Base-by-base conservation (phyloP, 345 rosid genomes). In the Diplotaxis tenuifolia region DNA sequence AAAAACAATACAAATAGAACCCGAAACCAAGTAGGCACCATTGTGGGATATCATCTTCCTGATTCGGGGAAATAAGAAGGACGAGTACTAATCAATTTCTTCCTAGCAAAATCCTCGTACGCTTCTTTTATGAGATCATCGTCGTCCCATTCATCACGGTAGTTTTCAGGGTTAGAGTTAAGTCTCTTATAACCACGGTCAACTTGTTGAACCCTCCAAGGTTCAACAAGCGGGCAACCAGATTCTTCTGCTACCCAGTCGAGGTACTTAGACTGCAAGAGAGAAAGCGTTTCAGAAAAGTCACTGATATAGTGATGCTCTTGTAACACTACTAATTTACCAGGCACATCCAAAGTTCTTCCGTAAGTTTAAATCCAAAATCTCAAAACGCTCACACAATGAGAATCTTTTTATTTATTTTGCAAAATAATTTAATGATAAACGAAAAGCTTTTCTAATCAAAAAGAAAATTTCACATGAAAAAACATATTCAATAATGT, bases 121-220 rank as follows among this genome's bases (percentile, higher is more conserved):
- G 92, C 86, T 81, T 78, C 78, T 62, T 62, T 22, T 68, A 80
- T 42, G 70, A 81, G 77, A 59, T 81, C 53, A 18, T 87, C 49
- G 31, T 84, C 91, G 14, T 79, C 85, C 91, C 86, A 85, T 67
- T 81, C 79, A 22, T 89, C 90, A 0, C 91, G 80, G 36, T 81
- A 86, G 5, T 78, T 79, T 18, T 81, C 82, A 9, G 86, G 86
- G 2, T 73, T 62, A 8, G 16, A 14, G 0, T 47, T 53, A 0
- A 49, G 47, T 15, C 34, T 70, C 42, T 76, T 31, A 7, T 38
- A 29, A 14, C 66, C n/a, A 1, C 40, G 64, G 4, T 0, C 0
- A 42, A 45, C 79, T 84, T 83, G 76, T 52, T 76, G 21, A 47
- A n/a, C 62, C 80, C 84, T 84, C 95, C 97, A 87, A 29, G 72